These are phyloP conservation scores for Dipteronia sinensis DNA, from an alignment of 345 rosid species.

Conservation along the genomic window DNA sequence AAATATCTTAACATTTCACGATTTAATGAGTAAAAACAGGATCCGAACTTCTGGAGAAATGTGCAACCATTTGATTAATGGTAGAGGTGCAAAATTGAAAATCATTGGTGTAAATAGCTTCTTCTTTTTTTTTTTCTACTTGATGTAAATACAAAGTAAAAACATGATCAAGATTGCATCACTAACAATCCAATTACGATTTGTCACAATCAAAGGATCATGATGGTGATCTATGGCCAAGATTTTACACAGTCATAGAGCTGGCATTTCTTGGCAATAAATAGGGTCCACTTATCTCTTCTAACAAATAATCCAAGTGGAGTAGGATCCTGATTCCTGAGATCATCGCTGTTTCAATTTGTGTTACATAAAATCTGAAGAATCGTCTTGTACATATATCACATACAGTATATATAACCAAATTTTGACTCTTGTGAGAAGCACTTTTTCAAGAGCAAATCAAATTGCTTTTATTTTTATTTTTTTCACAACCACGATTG, in stretches of 20 bases:
- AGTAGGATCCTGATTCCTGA: too few relatives aligned
- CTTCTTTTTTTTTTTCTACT: too few relatives aligned
- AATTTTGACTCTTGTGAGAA: conserved; percentile 6
- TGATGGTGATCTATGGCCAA: conserved; percentile 1
- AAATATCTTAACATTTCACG: too few relatives aligned
- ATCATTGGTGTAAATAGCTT: neutral
- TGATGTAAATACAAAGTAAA: neutral
- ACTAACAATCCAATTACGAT: neutral
- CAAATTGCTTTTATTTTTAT: neutral
- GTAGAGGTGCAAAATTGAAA: too few relatives aligned
- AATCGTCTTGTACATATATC: neutral
- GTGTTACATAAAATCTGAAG: neutral
- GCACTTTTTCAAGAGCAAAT: neutral
- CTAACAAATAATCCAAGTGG: neutral
- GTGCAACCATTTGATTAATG: too few relatives aligned
- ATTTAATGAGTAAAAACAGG: too few relatives aligned
- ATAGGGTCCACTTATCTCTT: neutral
- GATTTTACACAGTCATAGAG: neutral
- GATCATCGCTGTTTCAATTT: too few relatives aligned
- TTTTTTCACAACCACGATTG: neutral
- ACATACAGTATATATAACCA: neutral
- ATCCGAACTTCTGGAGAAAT: too few relatives aligned
- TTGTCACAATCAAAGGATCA: neutral
- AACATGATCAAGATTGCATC: neutral
- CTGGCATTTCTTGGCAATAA: neutral